phyloP scores from a whole-genome alignment of 345 rosid genomes.

The Salix arbutifolia region DNA sequence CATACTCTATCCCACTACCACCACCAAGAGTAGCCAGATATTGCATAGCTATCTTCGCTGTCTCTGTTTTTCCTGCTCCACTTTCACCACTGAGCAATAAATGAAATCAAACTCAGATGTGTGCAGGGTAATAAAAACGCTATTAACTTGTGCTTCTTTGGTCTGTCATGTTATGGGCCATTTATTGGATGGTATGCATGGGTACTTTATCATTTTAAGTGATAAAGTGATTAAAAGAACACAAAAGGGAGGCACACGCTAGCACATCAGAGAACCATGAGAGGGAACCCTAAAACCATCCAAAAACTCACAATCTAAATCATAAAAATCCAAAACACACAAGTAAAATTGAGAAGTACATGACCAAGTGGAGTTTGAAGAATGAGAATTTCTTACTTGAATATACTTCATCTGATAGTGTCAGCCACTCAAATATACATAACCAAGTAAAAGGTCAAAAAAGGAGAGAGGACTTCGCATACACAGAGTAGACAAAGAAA shows the following conservation, averaged over 20 bases:
- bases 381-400: too few relatives aligned
- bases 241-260: not conserved
- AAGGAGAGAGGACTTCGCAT: not conserved
- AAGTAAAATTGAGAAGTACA: not conserved
- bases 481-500: not conserved
- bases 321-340: not conserved
- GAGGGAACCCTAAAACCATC: not conserved
- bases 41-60: conserved; percentile 99
- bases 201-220: not conserved
- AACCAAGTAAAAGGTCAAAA: not conserved
- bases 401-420: not conserved
- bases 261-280: not conserved
- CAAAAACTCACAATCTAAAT: not conserved
- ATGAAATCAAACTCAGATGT: not conserved
- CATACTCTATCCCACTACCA: conserved; percentile 96
- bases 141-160: not conserved
- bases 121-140: not conserved
- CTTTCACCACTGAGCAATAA: conserved; percentile 84
- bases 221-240: not conserved
- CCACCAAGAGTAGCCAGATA: conserved; percentile 99
- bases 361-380: not conserved
- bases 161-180: not conserved
- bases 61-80: conserved; percentile 99
- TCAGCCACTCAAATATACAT: not conserved
- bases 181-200: not conserved